Evolutionary conservation across 495 filamentous ascomycete species (phyloP).

Genomic region (Penicillium fimorum): DNA sequence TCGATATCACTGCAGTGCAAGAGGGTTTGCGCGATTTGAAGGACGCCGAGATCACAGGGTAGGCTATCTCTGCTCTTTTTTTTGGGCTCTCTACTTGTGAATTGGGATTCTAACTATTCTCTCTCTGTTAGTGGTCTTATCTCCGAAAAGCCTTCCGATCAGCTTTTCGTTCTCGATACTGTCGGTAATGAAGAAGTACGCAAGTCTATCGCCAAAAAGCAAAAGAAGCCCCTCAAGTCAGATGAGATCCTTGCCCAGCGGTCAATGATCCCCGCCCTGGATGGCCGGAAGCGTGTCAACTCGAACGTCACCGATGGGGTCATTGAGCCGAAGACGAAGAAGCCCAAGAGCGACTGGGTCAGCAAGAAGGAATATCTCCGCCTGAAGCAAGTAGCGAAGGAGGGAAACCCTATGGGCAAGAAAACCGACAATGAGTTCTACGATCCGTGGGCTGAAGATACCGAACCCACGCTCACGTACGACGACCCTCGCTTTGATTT

Average conservation of each 20-base stretch:
- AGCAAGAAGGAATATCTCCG: slow-evolving; percentile 75
- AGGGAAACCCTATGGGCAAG: slow-evolving; percentile 59
- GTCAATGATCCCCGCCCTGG: slow-evolving; percentile 74
- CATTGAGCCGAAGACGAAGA: slow-evolving; percentile 66
- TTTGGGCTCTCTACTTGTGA: not conserved
- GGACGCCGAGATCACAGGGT: slow-evolving; percentile 88
- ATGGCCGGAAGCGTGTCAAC: slow-evolving; percentile 68
- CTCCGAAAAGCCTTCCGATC: slow-evolving; percentile 70
- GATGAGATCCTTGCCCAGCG: slow-evolving; percentile 88
- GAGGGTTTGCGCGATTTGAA: slow-evolving; percentile 79
- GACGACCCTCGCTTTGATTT: slow-evolving; percentile 58
- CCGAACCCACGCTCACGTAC: slow-evolving; percentile 38
- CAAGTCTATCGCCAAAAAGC: slow-evolving; percentile 59
- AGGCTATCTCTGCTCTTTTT: slow-evolving; percentile 22
- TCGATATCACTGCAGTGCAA: slow-evolving; percentile 83
- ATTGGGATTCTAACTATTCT: slow-evolving; percentile 10
- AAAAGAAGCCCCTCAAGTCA: slow-evolving; percentile 80
- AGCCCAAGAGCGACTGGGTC: slow-evolving; percentile 69
- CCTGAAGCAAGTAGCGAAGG: slow-evolving; percentile 72
- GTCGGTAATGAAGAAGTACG: slow-evolving; percentile 61
- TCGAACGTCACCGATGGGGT: slow-evolving; percentile 61
- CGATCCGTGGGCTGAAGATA: slow-evolving; percentile 73
- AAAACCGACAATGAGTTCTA: slow-evolving; percentile 54
- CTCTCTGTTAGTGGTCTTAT: slow-evolving; percentile 65
- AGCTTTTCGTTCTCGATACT: slow-evolving; percentile 81